These are phyloP conservation scores for Lasiosphaeria miniovina DNA, from an alignment of 495 filamentous ascomycete genomes.

Conservation along the genomic window DNA sequence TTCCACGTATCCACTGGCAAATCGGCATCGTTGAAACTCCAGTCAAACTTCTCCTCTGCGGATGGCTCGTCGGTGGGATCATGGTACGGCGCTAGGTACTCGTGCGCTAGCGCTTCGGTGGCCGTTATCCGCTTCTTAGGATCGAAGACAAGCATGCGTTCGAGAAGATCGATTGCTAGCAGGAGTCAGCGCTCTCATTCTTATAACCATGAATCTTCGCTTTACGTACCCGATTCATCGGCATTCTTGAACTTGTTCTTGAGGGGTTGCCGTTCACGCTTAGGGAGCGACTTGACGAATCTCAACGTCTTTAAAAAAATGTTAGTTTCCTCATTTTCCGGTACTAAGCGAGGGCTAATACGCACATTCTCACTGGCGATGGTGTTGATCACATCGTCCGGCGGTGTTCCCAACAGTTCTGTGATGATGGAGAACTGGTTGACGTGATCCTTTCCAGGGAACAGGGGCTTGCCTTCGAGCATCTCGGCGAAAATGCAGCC, in stretches of 20 bases:
- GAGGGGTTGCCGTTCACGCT: constrained; percentile 85
- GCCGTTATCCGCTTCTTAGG: constrained; percentile 88
- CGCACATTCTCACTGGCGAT: constrained; percentile 97
- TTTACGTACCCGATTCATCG: constrained; percentile 71
- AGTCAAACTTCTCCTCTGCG: constrained; percentile 97
- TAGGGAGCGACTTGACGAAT: constrained; percentile 97
- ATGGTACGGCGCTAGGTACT: constrained; percentile 94
- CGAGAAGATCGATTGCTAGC: constrained; percentile 85
- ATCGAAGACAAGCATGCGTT: constrained; percentile 97
- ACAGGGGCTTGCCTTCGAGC: constrained; percentile 96
- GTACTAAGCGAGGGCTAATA: not conserved
- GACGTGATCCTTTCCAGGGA: constrained; percentile 98
- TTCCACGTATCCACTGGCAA: constrained; percentile 99
- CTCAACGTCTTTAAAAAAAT: constrained; percentile 70
- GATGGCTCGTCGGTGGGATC: constrained; percentile 95
- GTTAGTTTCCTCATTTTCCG: constrained; percentile 5
- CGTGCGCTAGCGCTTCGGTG: constrained; percentile 78
- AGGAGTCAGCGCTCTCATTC: constrained; percentile 10
- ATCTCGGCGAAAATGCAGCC: constrained; percentile 99
- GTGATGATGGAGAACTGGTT: constrained; percentile 99
- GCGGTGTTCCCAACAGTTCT: constrained; percentile 94
- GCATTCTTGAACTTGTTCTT: constrained; percentile 94
- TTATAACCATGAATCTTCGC: not conserved
- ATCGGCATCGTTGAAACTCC: constrained; percentile 99
- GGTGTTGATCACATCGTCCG: constrained; percentile 96